Conservation (phyloP, 2,329 filamentous ascomycete genomes). For the Penicillium nordicum region DNA sequence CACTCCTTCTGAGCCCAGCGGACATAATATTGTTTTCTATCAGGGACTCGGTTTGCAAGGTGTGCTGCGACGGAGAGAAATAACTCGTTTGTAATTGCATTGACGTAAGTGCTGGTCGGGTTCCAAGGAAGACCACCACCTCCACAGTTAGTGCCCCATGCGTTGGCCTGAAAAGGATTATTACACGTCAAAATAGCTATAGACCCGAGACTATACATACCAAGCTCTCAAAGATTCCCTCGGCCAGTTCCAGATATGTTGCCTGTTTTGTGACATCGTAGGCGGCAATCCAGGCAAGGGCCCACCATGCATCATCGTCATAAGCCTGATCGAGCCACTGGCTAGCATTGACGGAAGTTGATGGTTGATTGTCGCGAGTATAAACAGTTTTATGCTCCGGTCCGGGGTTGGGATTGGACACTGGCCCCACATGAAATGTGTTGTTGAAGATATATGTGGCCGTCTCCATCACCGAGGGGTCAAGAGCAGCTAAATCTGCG, state of each 20-base stretch:
- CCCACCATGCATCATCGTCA: slow-evolving; percentile 56
- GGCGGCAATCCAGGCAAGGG: slow-evolving; percentile 53
- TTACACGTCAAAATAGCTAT: neutral
- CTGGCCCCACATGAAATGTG: slow-evolving; percentile 34
- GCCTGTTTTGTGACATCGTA: slow-evolving; percentile 50
- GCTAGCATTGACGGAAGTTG: slow-evolving; percentile 19
- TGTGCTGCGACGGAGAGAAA: slow-evolving; percentile 55
- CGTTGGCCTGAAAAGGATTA: slow-evolving; percentile 26
- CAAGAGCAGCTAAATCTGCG: slow-evolving; percentile 50
- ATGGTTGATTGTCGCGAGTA: slow-evolving; percentile 6
- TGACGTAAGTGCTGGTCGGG: slow-evolving; percentile 45
- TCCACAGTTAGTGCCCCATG: slow-evolving; percentile 44
- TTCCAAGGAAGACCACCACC: slow-evolving; percentile 51
- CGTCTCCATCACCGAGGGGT: slow-evolving; percentile 31
- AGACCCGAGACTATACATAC: slow-evolving; percentile 13
- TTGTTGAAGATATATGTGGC: slow-evolving; percentile 45
- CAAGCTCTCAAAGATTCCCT: slow-evolving; percentile 50
- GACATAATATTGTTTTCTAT: slow-evolving; percentile 39
- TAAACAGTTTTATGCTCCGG: slow-evolving; percentile 12
- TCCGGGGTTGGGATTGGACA: slow-evolving; percentile 19
- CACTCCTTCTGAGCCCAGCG: slow-evolving; percentile 49
- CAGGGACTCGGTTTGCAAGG: slow-evolving; percentile 50
- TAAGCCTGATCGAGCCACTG: slow-evolving; percentile 38
- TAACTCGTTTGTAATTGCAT: slow-evolving; percentile 57
- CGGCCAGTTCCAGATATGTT: slow-evolving; percentile 47